phyloP scores from a whole-genome alignment of 306 rosid genomes.

The Sophora flavescens region DNA sequence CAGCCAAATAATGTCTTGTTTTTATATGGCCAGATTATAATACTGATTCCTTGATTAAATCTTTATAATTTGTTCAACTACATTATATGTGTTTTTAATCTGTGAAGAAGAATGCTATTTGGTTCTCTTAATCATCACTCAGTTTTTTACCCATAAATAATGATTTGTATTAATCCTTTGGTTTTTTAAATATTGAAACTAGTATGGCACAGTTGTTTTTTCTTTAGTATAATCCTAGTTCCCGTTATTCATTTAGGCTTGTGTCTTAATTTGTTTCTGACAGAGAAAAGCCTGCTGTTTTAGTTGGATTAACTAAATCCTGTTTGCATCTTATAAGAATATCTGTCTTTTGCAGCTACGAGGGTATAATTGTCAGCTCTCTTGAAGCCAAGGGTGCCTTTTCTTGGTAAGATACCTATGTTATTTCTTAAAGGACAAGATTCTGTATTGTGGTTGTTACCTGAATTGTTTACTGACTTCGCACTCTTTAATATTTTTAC shows the following conservation, averaged over 20 bases:
- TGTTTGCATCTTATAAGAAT: slow-evolving; percentile 45
- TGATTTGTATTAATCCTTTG: slow-evolving; percentile 11
- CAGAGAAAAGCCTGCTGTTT: slow-evolving; percentile 15
- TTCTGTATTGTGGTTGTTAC: slow-evolving; percentile 34
- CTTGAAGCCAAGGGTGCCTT: slow-evolving; percentile 74
- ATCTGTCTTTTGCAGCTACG: slow-evolving; percentile 68
- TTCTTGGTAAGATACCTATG: slow-evolving; percentile 76
- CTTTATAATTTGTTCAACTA: neutral
- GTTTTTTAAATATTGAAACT: slow-evolving; percentile 18
- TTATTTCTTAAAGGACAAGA: slow-evolving; percentile 26
- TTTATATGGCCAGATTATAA: neutral
- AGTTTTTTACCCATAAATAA: slow-evolving; percentile 2
- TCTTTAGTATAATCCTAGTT: slow-evolving; percentile 2
- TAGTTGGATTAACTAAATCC: slow-evolving; percentile 35
- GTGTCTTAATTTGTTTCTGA: slow-evolving; percentile 17
- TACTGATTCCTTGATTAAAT: slow-evolving; percentile 19
- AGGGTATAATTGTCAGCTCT: slow-evolving; percentile 85
- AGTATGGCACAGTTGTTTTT: neutral
- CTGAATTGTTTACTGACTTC: slow-evolving; percentile 34
- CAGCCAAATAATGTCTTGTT: neutral
- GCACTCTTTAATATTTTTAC: slow-evolving; percentile 10
- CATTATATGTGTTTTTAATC: neutral
- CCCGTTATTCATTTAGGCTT: neutral
- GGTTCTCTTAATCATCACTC: neutral
- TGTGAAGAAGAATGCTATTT: neutral